Evolutionary conservation across 2,329 filamentous ascomycete species (phyloP).

Genomic region (Trichoderma sp.): DNA sequence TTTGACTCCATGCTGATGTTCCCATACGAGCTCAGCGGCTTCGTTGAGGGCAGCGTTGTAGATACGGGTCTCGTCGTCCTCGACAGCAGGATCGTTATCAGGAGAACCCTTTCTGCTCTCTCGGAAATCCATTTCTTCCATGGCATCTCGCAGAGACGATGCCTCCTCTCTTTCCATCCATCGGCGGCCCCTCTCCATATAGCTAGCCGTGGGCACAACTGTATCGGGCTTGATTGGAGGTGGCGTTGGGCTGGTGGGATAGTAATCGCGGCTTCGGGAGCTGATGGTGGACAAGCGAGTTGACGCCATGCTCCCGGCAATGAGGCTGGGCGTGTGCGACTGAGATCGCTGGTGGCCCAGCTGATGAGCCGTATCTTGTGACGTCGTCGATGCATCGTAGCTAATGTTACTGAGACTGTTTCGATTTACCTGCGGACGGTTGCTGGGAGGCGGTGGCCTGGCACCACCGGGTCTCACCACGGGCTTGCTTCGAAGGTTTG

Average conservation of each 20-base stretch:
- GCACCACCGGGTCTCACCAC: constrained; percentile 69
- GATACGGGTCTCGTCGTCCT: constrained; percentile 61
- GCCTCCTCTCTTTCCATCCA: constrained; percentile 84
- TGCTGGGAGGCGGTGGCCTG: constrained; percentile 57
- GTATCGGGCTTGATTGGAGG: constrained; percentile 59
- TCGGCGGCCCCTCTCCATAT: constrained; percentile 71
- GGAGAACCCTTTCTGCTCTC: constrained; percentile 34
- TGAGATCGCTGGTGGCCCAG: constrained; percentile 30
- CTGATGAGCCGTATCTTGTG: constrained; percentile 28
- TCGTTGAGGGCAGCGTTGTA: constrained; percentile 74
- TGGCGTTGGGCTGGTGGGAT: constrained; percentile 43
- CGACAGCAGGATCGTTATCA: constrained; percentile 1
- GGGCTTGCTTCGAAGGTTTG: constrained; percentile 69
- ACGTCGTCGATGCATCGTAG: constrained; percentile 35
- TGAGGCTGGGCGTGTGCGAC: constrained; percentile 43
- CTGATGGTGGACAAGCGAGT: constrained; percentile 49
- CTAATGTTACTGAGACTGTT: constrained; percentile 35
- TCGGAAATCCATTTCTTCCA: constrained; percentile 70
- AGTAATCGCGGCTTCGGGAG: constrained; percentile 53
- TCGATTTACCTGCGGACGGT: constrained; percentile 37
- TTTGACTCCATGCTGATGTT: constrained; percentile 63
- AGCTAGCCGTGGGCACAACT: constrained; percentile 65
- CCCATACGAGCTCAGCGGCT: constrained; percentile 76
- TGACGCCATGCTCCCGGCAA: constrained; percentile 49
- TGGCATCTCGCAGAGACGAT: constrained; percentile 66